Base-by-base conservation (phyloP, 192 early-diverging fungal genomes). In the Oehlia diaphana region DNA sequence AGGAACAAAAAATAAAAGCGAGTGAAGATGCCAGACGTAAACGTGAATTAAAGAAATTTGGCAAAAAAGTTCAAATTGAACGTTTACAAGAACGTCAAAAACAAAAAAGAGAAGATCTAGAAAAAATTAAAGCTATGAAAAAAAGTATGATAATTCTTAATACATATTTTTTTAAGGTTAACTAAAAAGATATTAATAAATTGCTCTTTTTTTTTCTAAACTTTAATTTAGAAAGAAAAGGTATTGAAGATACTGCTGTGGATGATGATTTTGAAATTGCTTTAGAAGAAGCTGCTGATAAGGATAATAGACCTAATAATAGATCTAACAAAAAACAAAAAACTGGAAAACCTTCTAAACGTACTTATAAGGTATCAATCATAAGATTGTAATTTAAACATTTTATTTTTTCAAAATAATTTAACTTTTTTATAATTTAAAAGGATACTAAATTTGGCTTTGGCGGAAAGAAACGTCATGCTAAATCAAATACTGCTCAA, bases 61-160 rank as follows among this genome's bases (percentile, higher is more conserved):
- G 97, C 78, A 98, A 98, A 86, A 94, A 97, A 89, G 95, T 99
- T 10, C 96, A 99, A 84, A 85, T 92, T 12, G 95, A 97, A 85
- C 98, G 98, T 84, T 87, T 95, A 42, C 87, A 90, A 78, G 95
- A 96, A 81, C 91, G 96, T 63, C 92, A 95, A 83, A 91, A 94
- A 81, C 81, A 93, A 81, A 98, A 98, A 89, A 90, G 90, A 68
- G 87, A 93, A 50, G 91, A 92, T n/a, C 83, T 99, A 78, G 97
- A 98, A 62, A 97, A 96, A 87, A 95, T 99, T 79, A 93, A 92
- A 76, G 82, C 90, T 10, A 90, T 96, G 80, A 96, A 96, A 88
- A 94, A 93, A 88, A 96, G 94, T 58, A 58, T 58, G 53, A 47
- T 47, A 47, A 47, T 47, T 58, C 50, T 21, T 6, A 7, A 58